Evolutionary conservation across 257 asterid species (phyloP).

Genomic region (Fraxinus quadrangulata): DNA sequence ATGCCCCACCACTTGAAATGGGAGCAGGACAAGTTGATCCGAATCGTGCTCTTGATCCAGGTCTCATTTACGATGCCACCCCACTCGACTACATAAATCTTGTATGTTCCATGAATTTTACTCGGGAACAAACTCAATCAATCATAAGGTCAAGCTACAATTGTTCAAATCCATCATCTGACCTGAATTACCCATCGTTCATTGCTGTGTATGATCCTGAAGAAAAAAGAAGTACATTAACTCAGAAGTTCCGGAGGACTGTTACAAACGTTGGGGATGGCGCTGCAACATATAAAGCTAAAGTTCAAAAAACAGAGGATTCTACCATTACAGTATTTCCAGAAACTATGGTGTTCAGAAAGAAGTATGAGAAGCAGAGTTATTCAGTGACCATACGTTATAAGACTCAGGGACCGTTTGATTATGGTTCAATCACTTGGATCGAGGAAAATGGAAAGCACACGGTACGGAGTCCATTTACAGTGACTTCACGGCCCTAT

Average conservation of each 20-base stretch:
- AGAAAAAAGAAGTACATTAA: neutral
- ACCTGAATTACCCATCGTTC: slow-evolving; percentile 18
- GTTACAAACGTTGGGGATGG: slow-evolving; percentile 6
- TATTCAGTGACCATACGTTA: neutral
- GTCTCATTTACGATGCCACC: neutral
- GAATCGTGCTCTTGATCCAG: slow-evolving; percentile 3
- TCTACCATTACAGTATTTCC: neutral
- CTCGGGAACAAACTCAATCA: neutral
- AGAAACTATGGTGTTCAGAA: neutral
- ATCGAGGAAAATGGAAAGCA: neutral
- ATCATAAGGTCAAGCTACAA: neutral
- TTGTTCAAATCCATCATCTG: slow-evolving; percentile 8
- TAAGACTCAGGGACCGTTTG: neutral
- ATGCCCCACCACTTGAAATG: slow-evolving; percentile 6
- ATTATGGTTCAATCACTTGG: neutral
- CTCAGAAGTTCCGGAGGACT: slow-evolving; percentile 2
- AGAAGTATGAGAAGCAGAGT: slow-evolving; percentile 4
- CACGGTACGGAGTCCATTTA: neutral
- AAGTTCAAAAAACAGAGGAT: neutral
- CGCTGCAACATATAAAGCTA: neutral
- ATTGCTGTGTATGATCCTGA: neutral
- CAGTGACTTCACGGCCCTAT: neutral
- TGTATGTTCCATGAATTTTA: slow-evolving; percentile 4
- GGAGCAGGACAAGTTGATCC: slow-evolving; percentile 14
- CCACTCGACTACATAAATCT: neutral